A percentile compares a stretch with the other conserved stretches of the same genome.
Evolutionary conservation across 2,329 filamentous ascomycete species (phyloP).

Genomic region (Penicillium sp.): DNA sequence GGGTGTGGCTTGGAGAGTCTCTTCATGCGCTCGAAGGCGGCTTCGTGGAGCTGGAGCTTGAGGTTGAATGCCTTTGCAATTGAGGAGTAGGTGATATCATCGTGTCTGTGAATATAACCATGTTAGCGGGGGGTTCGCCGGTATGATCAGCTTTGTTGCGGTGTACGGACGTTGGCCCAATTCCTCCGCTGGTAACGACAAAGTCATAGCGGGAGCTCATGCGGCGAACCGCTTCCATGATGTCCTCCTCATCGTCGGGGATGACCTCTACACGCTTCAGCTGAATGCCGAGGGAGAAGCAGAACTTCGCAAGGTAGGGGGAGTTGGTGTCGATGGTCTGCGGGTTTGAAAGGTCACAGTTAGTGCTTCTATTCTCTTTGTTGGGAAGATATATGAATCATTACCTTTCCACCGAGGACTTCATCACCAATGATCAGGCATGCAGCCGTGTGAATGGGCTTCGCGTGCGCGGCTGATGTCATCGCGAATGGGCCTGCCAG

Average conservation of each 20-base stretch:
- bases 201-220: conserved; percentile 93
- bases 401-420: conserved; percentile 88
- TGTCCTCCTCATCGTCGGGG: conserved; percentile 86
- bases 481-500: conserved; percentile 31
- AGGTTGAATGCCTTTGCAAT: conserved; percentile 87
- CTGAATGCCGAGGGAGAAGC: conserved; percentile 64
- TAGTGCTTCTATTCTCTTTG: not conserved
- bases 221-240: conserved; percentile 78
- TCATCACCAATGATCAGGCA: conserved; percentile 98
- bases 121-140: conserved; percentile 4
- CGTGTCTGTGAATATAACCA: conserved; percentile 62
- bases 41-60: conserved; percentile 72
- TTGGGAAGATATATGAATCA: not conserved
- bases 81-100: conserved; percentile 95
- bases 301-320: conserved; percentile 64
- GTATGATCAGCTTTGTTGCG: not conserved
- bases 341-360: not conserved
- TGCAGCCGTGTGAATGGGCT: conserved; percentile 82
- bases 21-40: conserved; percentile 81
- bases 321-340: conserved; percentile 68
- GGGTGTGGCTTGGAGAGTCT: conserved; percentile 71
- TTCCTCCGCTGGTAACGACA: conserved; percentile 91
- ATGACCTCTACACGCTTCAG: conserved; percentile 91
- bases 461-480: conserved; percentile 46
- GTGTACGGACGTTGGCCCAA: conserved; percentile 79